Evolutionary conservation across 352 stramenopile genomes (phyloP).

Genomic region (Phytophthora uliginosa): DNA sequence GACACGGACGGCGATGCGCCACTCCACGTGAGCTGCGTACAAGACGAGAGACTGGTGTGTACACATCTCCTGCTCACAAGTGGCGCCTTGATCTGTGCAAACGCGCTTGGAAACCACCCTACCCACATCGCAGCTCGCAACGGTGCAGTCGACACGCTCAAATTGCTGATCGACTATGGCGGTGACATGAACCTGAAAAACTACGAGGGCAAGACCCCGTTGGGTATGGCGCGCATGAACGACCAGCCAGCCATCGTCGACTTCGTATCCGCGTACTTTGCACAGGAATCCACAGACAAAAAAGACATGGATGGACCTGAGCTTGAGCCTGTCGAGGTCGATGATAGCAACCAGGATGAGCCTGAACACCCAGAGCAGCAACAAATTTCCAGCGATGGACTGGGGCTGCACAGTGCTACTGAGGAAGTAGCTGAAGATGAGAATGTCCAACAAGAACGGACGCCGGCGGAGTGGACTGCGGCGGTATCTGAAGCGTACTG

Average conservation of each 20-base stretch:
- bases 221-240: conserved; percentile 83
- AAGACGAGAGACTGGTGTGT: conserved; percentile 56
- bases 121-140: conserved; percentile 74
- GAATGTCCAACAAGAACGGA: conserved; percentile 28
- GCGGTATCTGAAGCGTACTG: conserved; percentile 48
- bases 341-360: conserved; percentile 21
- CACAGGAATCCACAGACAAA: conserved; percentile 45
- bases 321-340: conserved; percentile 6
- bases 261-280: conserved; percentile 73
- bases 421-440: conserved; percentile 26
- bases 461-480: conserved; percentile 54
- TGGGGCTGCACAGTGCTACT: neutral
- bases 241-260: conserved; percentile 62
- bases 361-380: conserved; percentile 10
- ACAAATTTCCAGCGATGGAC: neutral
- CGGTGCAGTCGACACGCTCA: conserved; percentile 74
- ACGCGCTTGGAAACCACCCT: conserved; percentile 75
- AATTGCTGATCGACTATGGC: conserved; percentile 80
- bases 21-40: conserved; percentile 70
- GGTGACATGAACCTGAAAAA: conserved; percentile 90
- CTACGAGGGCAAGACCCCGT: conserved; percentile 80
- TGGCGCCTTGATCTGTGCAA: conserved; percentile 63
- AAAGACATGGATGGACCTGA: conserved; percentile 16
- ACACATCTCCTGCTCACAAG: conserved; percentile 69
- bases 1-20: conserved; percentile 77